Evolutionary conservation across 2,329 filamentous ascomycete genomes (phyloP), one percentile per base, ranked within the genome.

Genomic region (Calycina herbarum): DNA sequence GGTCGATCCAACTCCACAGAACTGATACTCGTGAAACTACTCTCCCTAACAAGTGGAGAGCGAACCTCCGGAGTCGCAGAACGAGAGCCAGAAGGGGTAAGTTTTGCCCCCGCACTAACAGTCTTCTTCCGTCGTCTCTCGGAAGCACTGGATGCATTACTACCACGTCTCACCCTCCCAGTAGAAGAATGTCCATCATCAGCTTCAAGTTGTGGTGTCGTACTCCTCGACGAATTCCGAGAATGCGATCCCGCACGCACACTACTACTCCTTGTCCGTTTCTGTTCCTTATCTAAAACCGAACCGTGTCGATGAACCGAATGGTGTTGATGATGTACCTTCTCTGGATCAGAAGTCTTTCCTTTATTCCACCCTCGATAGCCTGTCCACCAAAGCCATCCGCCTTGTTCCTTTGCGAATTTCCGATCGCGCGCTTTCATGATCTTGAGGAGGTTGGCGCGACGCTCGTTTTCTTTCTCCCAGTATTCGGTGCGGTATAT

Each of bases 381-480:
- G 0, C 92, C 91, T 1, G 92, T 86, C 90, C 94, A 96, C 93
- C 93, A 96, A 42, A 96, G 81, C 88, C 89, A 91, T 27, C 89
- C 86, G 62, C 89, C 87, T 67, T 89, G 83, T 72, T 88, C 82
- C 73, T 86, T 87, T 13, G 89, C 88, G 48, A 92, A 79, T 67
- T 89, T 87, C 20, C 85, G 83, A 72, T 94, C 89, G 38, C 86
- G 85, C 61, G 87, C 84, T 68, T 88, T 86, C 60, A 97, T 81
- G 74, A 91, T 91, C 56, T 83, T 75, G 54, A 92, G 85, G 29
- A 97, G 81, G 65, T 91, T 80, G 2, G 89, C 86, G 13, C 95
- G 88, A 1, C 94, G 89, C 77, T 96, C 93, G 75, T 99, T 99
- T 77, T 99, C 95, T 67, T 89, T 89, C 73, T 97, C 94, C 95